These are phyloP conservation scores for Prototheca cutis DNA, from an alignment of 163 green algal species.

Conservation along the genomic window DNA sequence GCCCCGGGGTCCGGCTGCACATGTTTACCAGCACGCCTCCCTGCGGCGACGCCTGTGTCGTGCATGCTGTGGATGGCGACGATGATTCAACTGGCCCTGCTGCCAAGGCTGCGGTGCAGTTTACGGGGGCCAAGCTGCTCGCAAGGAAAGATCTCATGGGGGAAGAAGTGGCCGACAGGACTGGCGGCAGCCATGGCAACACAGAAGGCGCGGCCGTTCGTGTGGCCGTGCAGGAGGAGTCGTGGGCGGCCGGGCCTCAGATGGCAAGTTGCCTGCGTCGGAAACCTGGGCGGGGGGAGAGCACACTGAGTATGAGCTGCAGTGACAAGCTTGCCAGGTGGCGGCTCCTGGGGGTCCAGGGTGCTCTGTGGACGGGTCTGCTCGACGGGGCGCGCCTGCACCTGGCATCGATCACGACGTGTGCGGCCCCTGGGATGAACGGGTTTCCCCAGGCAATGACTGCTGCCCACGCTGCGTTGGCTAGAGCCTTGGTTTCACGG, in stretches of 20 bases:
- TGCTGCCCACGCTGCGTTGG: no score
- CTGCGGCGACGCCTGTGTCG: conserved; percentile 76
- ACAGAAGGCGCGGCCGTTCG: no score
- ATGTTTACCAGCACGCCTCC: conserved; percentile 71
- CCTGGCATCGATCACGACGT: conserved; percentile 24
- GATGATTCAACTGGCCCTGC: no score
- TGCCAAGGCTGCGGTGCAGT: no score
- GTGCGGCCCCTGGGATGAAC: no score
- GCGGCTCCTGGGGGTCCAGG: conserved; percentile 58
- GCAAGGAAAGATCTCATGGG: no score
- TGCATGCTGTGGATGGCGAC: no score
- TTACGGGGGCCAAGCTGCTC: conserved; percentile 19
- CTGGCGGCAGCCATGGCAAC: no score
- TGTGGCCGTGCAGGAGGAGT: no score
- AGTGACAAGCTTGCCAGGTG: conserved; percentile 80
- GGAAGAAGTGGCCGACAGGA: no score
- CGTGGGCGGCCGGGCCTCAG: not conserved
- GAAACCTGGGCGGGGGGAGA: conserved; percentile 77
- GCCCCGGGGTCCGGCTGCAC: conserved; percentile 48
- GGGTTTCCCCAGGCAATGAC: no score
- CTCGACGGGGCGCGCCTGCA: conserved; percentile 46
- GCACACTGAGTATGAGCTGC: conserved; percentile 78
- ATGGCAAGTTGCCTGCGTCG: conserved; percentile 32
- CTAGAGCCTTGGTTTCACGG: no score
- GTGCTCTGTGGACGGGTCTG: conserved; percentile 39